Evolutionary conservation across 1,284 basidiomycete genomes (phyloP), one percentile per base, ranked within the genome.

Genomic region (Heliocybe sulcata): DNA sequence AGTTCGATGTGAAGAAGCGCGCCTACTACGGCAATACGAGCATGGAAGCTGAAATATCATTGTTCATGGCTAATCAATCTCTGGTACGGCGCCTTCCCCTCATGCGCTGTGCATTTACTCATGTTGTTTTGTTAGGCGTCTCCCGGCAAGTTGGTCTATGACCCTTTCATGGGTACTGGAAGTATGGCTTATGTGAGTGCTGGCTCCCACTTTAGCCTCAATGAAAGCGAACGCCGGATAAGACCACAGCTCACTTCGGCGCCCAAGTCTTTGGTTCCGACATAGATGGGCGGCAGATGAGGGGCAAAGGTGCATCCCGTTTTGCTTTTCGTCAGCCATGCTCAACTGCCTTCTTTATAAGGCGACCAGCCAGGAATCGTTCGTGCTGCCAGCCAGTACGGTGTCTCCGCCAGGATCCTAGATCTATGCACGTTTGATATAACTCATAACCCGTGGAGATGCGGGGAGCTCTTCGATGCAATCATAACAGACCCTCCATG

Each of bases 131-230:
- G 26, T 14, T 55, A 94, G 91, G 88, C 94, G 0, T 80, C 85
- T 2, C 85, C 92, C 1, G 94, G 94, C 35, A 96, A 92, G 69
- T 69, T 98, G 29, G 77, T 98, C 19, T 98, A 98, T 63, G 97
- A 99, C 66, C 97, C 97, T 0, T 99, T 99, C 68, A 85, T 91
- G 51, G 97, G 97, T 1, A 99, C 97, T 0, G 97, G 97, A 4
- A 97, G 94, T 60, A 92, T 98, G 85, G 85, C 94, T 27, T 95
- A 98, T 69, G 87, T 90, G 57, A 58, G 80, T 69, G 25, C 20
- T 55, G 10, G 31, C 29, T 50, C 51, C 25, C 27, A 33, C 57
- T 47, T 20, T 19, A 54, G 45, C 22, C 47, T 57, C 47, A 53
- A 53, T n/a, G 14, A 26, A 26, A 29, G 48, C 33, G 16, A 26